A percentile compares a stretch with the other conserved stretches of the same genome.
phyloP scores from a whole-genome alignment of 768 basidiomycete genomes.

The Collybia sordida region DNA sequence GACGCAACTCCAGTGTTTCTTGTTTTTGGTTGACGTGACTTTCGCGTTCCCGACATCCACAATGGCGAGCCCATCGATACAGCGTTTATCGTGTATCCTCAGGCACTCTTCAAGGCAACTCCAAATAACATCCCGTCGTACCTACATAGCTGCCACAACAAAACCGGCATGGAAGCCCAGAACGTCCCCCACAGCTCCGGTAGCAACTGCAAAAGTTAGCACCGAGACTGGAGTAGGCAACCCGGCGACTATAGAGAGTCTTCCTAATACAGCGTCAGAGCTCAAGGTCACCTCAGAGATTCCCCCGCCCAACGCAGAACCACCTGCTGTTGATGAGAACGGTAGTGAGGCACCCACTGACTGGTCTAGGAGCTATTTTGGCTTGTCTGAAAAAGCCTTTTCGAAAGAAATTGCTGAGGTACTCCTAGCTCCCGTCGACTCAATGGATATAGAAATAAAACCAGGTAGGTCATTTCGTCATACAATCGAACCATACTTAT shows the following conservation, averaged over 20 bases:
- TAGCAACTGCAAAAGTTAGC: constrained; percentile 3
- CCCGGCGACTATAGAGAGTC: background rate
- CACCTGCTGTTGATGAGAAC: constrained; percentile 1
- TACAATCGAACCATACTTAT: background rate
- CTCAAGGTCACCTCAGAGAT: constrained; percentile 9
- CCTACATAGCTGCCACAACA: background rate
- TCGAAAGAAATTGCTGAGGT: constrained; percentile 69
- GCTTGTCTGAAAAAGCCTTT: constrained; percentile 78
- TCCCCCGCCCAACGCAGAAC: constrained; percentile 3
- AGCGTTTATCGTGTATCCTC: constrained; percentile 13
- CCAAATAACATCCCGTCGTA: constrained; percentile 2
- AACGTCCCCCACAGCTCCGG: constrained; percentile 1
- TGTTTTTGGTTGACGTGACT: background rate
- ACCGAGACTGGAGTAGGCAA: constrained; percentile 11
- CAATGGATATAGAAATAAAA: constrained; percentile 87
- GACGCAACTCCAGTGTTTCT: too few relatives aligned
- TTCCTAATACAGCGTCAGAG: background rate
- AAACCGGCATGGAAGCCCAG: constrained; percentile 9
- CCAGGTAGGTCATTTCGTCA: constrained; percentile 59
- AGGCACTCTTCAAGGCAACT: constrained; percentile 4
- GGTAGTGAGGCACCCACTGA: constrained; percentile 47
- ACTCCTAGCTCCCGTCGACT: constrained; percentile 72
- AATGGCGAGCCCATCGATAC: constrained; percentile 23
- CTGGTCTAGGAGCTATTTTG: constrained; percentile 89
- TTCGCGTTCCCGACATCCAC: background rate